Conservation (phyloP, 805 yeast species). For the Pichia kluyveri region DNA sequence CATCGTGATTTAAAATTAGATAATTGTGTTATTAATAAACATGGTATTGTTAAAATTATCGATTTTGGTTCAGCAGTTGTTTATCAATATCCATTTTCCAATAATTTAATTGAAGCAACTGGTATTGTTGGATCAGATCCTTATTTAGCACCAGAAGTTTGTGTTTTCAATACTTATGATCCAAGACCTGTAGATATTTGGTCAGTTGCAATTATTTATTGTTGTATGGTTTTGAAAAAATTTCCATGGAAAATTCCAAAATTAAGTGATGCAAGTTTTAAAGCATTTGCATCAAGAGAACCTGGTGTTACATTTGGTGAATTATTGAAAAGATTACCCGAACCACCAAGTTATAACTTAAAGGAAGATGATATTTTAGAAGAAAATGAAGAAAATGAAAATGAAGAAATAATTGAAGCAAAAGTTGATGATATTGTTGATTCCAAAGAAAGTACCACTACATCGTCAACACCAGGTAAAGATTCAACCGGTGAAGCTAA, state of each 20-base stretch:
- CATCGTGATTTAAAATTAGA: constrained; percentile 89
- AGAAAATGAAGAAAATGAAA: neutral
- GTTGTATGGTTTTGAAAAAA: constrained; percentile 85
- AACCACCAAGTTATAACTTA: constrained; percentile 28
- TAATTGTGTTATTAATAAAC: constrained; percentile 76
- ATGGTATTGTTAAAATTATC: constrained; percentile 82
- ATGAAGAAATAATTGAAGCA: constrained; percentile 9
- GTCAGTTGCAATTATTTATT: constrained; percentile 85
- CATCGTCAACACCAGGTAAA: no score
- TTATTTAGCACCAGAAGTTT: constrained; percentile 85
- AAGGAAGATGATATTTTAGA: neutral
- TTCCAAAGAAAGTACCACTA: neutral
- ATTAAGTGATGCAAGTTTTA: constrained; percentile 70
- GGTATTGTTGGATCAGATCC: constrained; percentile 90
- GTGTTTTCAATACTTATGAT: constrained; percentile 73
- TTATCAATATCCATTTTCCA: constrained; percentile 77
- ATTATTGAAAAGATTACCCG: constrained; percentile 46
- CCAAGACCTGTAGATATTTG: constrained; percentile 92
- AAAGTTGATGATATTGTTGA: neutral
- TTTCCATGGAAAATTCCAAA: constrained; percentile 95
- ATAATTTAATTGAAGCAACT: constrained; percentile 60
- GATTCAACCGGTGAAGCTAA: constrained; percentile 10
- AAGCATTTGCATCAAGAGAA: constrained; percentile 67
- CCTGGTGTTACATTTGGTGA: constrained; percentile 61
- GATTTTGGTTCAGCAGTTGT: constrained; percentile 94